These are phyloP conservation scores for Diaporthe sp. DNA, from an alignment of 2,329 filamentous ascomycete species.

Conservation along the genomic window DNA sequence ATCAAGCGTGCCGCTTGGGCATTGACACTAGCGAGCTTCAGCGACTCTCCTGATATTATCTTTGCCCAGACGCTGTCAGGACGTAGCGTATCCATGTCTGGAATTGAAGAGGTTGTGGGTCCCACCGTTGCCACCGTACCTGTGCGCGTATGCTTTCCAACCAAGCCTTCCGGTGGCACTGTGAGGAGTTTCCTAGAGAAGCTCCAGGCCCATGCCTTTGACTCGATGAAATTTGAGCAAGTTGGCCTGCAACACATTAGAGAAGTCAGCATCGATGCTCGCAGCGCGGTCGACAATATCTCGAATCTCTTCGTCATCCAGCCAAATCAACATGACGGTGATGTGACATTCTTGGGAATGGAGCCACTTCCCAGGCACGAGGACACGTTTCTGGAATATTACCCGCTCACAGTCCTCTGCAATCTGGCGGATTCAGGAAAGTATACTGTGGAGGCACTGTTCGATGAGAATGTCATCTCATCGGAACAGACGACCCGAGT, in stretches of 20 bases:
- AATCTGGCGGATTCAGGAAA: neutral
- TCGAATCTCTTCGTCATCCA: neutral
- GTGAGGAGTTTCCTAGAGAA: slow-evolving; percentile 59
- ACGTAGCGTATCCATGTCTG: slow-evolving; percentile 22
- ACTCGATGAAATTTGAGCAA: slow-evolving; percentile 76
- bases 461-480: neutral
- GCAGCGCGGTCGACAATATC: neutral
- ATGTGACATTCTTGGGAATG: neutral
- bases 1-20: slow-evolving; percentile 55
- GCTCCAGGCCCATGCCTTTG: slow-evolving; percentile 69
- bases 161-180: slow-evolving; percentile 49
- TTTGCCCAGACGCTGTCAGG: slow-evolving; percentile 22
- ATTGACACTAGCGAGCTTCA: neutral
- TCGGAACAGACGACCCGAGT: neutral
- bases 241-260: slow-evolving; percentile 73
- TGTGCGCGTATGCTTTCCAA: slow-evolving; percentile 63
- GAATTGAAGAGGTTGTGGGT: neutral
- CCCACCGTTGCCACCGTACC: slow-evolving; percentile 71
- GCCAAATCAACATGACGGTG: neutral
- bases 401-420: neutral
- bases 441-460: neutral
- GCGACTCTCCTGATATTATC: neutral
- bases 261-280: slow-evolving; percentile 63
- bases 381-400: neutral
- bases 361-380: neutral